Base-by-base conservation (phyloP, 2,329 filamentous ascomycete species). In the Arachnopeziza araneosa region DNA sequence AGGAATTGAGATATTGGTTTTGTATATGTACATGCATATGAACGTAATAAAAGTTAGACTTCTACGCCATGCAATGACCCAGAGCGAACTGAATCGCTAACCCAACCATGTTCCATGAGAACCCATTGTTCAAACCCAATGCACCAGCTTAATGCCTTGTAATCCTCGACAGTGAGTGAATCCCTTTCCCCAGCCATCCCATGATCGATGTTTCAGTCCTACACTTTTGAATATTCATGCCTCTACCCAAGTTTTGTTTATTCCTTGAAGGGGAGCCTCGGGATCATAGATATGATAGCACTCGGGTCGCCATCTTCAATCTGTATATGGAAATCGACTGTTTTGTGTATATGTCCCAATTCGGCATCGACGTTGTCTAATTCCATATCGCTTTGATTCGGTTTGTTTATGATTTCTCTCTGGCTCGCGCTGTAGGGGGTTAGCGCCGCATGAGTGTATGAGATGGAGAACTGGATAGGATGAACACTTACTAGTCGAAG, bases 201-300 rank as follows among this genome's bases (percentile, higher is more conserved):
- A 32, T 7, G 30, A 32, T 32, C 7, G 7, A 32, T 32, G 7
- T 32, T 32, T 7, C 14, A 14, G 30, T 7, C 10, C 36, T 44
- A 3, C 12, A 44, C 14, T 32, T 17, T 44, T 4, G 12, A 44
- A 44, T 7, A 44, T 44, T 56, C 10, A 50, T 10, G 50, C 54
- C 24, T 56, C 54, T 24, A 56, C 54, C 54, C 54, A 56, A 22
- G 36, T 56, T 56, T 56, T 56, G 17, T 56, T 56, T 26, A n/a
- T 14, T 21, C 21, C 44, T 19, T 32, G 54, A 24, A 24, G 21
- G 24, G 21, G 3, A 56, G 24, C 30, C 14, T 55, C 30, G 4
- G 22, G 23, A 24, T 22, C 23, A 6, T 49, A 30, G n/a, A 19
- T 3, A n/a, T 55, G 53, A 22, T 24, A 7, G 23, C 9, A n/a